Percentiles rank a stretch among this genome's conserved stretches.
phyloP scores from a whole-genome alignment of 768 basidiomycete genomes.

The Chiua virens region DNA sequence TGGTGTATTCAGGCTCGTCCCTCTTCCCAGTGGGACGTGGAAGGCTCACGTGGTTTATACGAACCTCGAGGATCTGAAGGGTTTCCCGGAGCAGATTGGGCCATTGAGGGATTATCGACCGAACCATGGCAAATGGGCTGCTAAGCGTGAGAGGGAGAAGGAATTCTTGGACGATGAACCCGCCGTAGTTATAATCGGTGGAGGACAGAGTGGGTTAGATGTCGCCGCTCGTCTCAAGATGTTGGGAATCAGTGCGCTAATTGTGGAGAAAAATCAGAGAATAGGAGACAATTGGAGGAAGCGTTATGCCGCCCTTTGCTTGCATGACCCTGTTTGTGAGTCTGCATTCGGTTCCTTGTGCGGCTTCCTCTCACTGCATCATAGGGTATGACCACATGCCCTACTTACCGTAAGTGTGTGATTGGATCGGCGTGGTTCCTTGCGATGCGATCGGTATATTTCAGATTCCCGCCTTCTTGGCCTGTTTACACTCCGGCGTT shows the following conservation, averaged over 20 bases:
- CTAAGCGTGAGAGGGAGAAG: slow-evolving; percentile 25
- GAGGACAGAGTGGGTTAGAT: slow-evolving; percentile 54
- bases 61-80: slow-evolving; percentile 50
- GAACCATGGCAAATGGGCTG: slow-evolving; percentile 32
- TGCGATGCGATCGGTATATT: neutral
- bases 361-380: neutral
- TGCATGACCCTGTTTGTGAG: slow-evolving; percentile 35
- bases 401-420: slow-evolving; percentile 50
- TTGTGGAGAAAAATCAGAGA: slow-evolving; percentile 26
- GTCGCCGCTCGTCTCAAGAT: slow-evolving; percentile 55
- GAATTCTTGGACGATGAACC: slow-evolving; percentile 44
- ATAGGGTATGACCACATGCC: slow-evolving; percentile 50
- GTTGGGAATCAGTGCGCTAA: slow-evolving; percentile 17
- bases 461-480: slow-evolving; percentile 59
- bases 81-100: slow-evolving; percentile 45
- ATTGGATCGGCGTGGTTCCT: neutral
- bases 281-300: slow-evolving; percentile 35
- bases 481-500: slow-evolving; percentile 55
- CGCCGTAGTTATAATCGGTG: slow-evolving; percentile 50
- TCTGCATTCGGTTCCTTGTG: neutral
- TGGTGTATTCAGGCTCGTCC: slow-evolving; percentile 50
- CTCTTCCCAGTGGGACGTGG: slow-evolving; percentile 41
- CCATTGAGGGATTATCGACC: slow-evolving; percentile 43
- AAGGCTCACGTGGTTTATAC: slow-evolving; percentile 51
- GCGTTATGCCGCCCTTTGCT: slow-evolving; percentile 27